Evolutionary conservation across 768 basidiomycete genomes (phyloP).

Genomic region (Termitomyces sp.): DNA sequence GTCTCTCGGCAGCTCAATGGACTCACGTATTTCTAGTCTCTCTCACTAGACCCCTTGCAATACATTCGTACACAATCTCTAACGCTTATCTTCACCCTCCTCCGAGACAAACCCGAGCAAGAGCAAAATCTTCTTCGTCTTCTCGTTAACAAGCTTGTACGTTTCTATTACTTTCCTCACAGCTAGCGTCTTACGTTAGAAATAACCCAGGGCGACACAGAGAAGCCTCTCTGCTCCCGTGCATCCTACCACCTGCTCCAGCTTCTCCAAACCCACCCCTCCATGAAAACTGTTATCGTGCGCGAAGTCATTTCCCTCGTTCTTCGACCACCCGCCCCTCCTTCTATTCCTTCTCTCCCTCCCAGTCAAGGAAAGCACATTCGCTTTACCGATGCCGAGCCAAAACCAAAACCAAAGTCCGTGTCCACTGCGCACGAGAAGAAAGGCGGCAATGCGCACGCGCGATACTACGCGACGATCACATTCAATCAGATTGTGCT

Average conservation of each 20-base stretch:
- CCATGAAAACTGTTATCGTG: slow-evolving; percentile 88
- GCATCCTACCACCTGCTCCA: slow-evolving; percentile 89
- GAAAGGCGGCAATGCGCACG: slow-evolving; percentile 59
- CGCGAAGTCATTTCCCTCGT: slow-evolving; percentile 82
- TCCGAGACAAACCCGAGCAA: slow-evolving; percentile 91
- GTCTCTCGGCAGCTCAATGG: not conserved
- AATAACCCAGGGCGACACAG: slow-evolving; percentile 71
- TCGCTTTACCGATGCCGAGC: slow-evolving; percentile 43
- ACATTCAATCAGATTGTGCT: slow-evolving; percentile 94
- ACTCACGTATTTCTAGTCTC: slow-evolving; percentile 40
- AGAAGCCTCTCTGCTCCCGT: slow-evolving; percentile 83
- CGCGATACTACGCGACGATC: slow-evolving; percentile 87
- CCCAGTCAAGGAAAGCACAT: slow-evolving; percentile 41
- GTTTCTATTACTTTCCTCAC: slow-evolving; percentile 19
- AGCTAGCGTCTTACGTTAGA: not conserved
- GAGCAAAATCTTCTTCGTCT: slow-evolving; percentile 93
- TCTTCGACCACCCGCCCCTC: slow-evolving; percentile 52
- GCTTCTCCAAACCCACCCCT: slow-evolving; percentile 84
- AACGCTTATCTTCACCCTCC: slow-evolving; percentile 70
- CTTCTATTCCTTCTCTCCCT: slow-evolving; percentile 30
- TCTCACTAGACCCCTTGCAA: slow-evolving; percentile 80
- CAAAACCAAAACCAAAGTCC: slow-evolving; percentile 26
- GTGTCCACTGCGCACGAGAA: slow-evolving; percentile 26
- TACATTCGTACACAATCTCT: slow-evolving; percentile 88
- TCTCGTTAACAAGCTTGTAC: slow-evolving; percentile 89